These are phyloP conservation scores for Buxus sempervirens DNA, from an alignment of 164 flowering plant species.

Conservation along the genomic window DNA sequence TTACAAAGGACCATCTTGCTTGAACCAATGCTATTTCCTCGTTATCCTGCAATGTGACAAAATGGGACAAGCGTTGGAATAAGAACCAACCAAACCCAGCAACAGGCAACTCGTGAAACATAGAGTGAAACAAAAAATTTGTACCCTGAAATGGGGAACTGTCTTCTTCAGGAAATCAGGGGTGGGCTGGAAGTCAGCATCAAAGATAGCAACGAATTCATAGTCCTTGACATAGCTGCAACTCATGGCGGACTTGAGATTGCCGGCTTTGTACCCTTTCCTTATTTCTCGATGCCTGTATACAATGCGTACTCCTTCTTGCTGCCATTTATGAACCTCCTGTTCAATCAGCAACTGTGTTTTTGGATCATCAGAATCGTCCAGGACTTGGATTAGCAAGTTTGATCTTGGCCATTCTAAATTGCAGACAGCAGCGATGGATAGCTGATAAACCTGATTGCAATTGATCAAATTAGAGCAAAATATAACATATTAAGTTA, in stretches of 20 bases:
- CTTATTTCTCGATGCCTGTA: constrained; percentile 82
- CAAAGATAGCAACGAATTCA: constrained; percentile 91
- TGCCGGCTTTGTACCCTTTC: constrained; percentile 97
- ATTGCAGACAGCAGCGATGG: constrained; percentile 88
- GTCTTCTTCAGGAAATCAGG: constrained; percentile 78
- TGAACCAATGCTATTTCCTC: constrained; percentile 90
- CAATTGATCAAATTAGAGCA: neutral
- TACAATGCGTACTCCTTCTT: constrained; percentile 68
- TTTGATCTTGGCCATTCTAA: constrained; percentile 91
- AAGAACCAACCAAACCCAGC: neutral
- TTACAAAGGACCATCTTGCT: constrained; percentile 99
- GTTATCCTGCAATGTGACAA: constrained; percentile 50
- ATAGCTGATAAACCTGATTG: constrained; percentile 91
- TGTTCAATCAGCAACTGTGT: constrained; percentile 77
- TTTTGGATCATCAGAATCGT: constrained; percentile 88
- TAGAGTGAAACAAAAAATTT: neutral
- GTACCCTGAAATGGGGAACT: constrained; percentile 87
- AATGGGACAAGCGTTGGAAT: neutral
- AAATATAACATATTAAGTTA: neutral
- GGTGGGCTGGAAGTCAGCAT: constrained; percentile 94
- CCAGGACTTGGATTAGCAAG: constrained; percentile 76
- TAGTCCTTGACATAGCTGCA: constrained; percentile 91
- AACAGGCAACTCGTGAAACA: neutral
- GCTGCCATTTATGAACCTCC: constrained; percentile 89
- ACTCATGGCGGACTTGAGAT: constrained; percentile 95